Base-by-base conservation (phyloP, 1,139 yeast genomes). In the Kurtzmaniella quercitrusa region DNA sequence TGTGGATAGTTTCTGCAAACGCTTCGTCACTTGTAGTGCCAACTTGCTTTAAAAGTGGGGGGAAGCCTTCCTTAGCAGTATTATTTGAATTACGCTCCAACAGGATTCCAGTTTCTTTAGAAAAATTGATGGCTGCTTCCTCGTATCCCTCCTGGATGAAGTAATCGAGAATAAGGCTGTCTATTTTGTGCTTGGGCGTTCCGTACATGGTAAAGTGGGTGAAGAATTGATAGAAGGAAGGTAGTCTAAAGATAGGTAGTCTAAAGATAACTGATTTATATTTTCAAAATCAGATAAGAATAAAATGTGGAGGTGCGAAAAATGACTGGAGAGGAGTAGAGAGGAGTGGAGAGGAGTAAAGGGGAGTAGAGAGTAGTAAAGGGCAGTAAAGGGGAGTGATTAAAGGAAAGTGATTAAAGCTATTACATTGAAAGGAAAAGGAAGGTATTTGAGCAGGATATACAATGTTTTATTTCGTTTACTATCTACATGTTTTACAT, bases 61-160 rank as follows among this genome's bases (percentile, higher is more conserved):
- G 36, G 36, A 31, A 31, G 37, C 10, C 42, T 25, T 21, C 42
- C 29, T 6, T 39, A 18, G 36, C 45, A 48, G 34, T 38, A 43
- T 17, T 23, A 31, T 44, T 34, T 43, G 47, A 34, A 44, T 46
- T 12, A 53, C 43, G n/a, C 38, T 45, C 9, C 46, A 43, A 23
- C 52, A 56, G 59, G 6, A 62, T 53, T 25, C 58, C 54, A 11
- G 63, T 62, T 49, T 80, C 85, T 38, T 61, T 60, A 5, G 82
- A 70, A 57, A 80, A 77, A 39, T 70, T 66, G 3, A 62, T 41
- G 1, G 81, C 80, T 0, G 85, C 80, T 15, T 72, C 67, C 43
- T 74, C 73, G 53, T 77, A 77, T 0, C 85, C 85, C 54, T 81
- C 85, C 47, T 75, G 76, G 21, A 81, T 73, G 47, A 80, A 66